These are phyloP conservation scores for Podila horticola DNA, from an alignment of 192 early-diverging fungal species.

Conservation along the genomic window DNA sequence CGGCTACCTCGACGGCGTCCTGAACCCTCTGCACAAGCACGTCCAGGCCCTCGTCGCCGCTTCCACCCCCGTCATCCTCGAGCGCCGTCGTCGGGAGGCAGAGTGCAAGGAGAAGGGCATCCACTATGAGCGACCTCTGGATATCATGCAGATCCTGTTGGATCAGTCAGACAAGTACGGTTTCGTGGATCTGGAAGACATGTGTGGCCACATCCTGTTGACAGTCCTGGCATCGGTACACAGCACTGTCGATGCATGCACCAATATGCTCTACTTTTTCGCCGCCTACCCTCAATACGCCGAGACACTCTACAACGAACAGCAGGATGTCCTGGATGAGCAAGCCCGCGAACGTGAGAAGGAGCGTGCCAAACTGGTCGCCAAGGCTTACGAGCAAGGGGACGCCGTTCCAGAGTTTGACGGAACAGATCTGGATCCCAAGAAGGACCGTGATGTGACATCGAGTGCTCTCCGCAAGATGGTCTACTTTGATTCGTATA, in stretches of 20 bases:
- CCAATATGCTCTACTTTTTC: conserved; percentile 41
- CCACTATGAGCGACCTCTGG: conserved; percentile 32
- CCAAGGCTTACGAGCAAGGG: conserved; percentile 3
- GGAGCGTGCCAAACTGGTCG: conserved; percentile 6
- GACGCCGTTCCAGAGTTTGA: conserved; percentile 2
- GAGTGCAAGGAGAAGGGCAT: conserved; percentile 12
- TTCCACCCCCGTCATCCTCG: conserved; percentile 22
- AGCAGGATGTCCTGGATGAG: conserved; percentile 32
- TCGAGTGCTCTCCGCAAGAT: conserved; percentile 38
- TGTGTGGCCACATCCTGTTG: conserved; percentile 40
- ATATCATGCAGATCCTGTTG: conserved; percentile 49
- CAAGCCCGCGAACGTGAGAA: conserved; percentile 24
- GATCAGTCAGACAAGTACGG: conserved; percentile 46
- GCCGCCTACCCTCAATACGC: conserved; percentile 30
- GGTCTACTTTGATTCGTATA: conserved; percentile 54
- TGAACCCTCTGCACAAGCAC: conserved; percentile 24
- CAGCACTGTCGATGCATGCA: conserved; percentile 40
- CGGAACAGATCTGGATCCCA: conserved; percentile 31
- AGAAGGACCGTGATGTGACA: conserved; percentile 26
- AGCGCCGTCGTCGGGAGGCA: conserved; percentile 28
- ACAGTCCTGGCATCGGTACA: conserved; percentile 49
- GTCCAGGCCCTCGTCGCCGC: conserved; percentile 18
- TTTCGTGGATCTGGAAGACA: conserved; percentile 36
- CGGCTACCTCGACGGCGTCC: background rate
- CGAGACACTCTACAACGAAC: conserved; percentile 44